Conservation (phyloP, 192 early-diverging fungal species). For the Linnemannia zychae region DNA sequence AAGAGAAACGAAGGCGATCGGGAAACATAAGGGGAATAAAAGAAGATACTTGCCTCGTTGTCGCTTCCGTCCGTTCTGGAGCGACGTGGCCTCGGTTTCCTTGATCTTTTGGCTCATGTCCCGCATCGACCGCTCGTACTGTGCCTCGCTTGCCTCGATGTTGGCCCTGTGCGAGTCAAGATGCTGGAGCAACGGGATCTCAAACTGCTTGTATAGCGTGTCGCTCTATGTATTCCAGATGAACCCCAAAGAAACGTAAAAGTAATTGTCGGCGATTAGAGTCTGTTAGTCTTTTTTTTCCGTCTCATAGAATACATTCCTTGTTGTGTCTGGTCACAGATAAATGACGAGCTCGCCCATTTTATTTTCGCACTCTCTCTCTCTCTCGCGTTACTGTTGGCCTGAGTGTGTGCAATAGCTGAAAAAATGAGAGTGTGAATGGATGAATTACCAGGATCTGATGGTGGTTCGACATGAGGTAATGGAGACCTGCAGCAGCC, state of each 20-base stretch:
- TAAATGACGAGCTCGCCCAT: not conserved
- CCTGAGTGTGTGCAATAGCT: not conserved
- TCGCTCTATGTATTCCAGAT: slow-evolving; percentile 41
- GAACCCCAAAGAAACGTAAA: not conserved
- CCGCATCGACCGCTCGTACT: slow-evolving; percentile 59
- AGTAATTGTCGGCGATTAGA: not conserved
- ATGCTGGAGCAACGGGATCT: slow-evolving; percentile 61
- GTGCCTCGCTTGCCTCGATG: slow-evolving; percentile 57
- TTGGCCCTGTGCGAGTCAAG: slow-evolving; percentile 60
- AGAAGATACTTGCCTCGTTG: slow-evolving; percentile 51
- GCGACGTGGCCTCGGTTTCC: slow-evolving; percentile 60
- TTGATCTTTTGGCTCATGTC: slow-evolving; percentile 64
- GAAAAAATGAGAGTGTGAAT: not conserved
- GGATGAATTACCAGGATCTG: slow-evolving; percentile 60
- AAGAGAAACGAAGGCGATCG: no score
- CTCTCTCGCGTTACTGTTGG: not conserved
- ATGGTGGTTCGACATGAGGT: slow-evolving; percentile 67
- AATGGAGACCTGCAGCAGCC: slow-evolving; percentile 64
- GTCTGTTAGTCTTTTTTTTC: not conserved
- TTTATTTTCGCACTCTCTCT: not conserved
- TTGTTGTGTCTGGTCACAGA: not conserved
- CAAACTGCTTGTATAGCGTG: slow-evolving; percentile 61
- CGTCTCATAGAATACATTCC: not conserved
- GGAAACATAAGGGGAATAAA: not conserved
- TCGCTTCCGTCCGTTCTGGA: slow-evolving; percentile 58